These are phyloP conservation scores for Dictyostelium brefeldianum DNA, from an alignment of 78 protist species.

Conservation along the genomic window DNA sequence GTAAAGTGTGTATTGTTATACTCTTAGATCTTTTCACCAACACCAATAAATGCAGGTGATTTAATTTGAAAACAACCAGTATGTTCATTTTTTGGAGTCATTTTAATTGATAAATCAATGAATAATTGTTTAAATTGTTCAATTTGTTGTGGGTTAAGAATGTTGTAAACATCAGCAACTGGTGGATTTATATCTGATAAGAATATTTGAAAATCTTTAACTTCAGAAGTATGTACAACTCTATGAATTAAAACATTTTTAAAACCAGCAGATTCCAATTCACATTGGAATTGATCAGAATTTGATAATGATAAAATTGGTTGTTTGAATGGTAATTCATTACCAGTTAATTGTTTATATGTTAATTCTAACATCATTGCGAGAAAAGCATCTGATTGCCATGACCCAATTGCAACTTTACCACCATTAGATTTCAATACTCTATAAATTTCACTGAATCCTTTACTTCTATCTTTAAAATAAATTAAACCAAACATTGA, in stretches of 20 bases:
- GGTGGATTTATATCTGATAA: not conserved
- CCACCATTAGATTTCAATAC: slow-evolving; percentile 22
- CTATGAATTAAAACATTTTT: slow-evolving; percentile 3
- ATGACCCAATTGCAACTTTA: not conserved
- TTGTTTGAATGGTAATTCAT: not conserved
- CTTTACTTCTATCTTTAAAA: slow-evolving; percentile 6
- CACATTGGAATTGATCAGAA: not conserved
- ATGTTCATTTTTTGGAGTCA: not conserved
- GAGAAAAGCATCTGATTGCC: not conserved
- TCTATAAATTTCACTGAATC: slow-evolving; percentile 28
- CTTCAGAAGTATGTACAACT: not conserved
- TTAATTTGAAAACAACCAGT: not conserved
- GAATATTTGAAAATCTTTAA: not conserved
- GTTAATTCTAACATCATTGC: not conserved
- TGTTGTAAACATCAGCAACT: not conserved
- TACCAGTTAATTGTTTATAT: not conserved
- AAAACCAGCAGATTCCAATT: slow-evolving; percentile 24
- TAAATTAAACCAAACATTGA: slow-evolving; percentile 49
- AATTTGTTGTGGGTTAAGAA: not conserved
- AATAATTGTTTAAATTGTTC: not conserved
- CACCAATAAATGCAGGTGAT: not conserved
- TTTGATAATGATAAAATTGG: not conserved
- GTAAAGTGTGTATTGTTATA: too few species aligned
- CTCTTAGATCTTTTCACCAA: slow-evolving; percentile 1
- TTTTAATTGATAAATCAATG: not conserved